phyloP scores from a whole-genome alignment of 2,329 filamentous ascomycete species.

The Fusarium stilboides region DNA sequence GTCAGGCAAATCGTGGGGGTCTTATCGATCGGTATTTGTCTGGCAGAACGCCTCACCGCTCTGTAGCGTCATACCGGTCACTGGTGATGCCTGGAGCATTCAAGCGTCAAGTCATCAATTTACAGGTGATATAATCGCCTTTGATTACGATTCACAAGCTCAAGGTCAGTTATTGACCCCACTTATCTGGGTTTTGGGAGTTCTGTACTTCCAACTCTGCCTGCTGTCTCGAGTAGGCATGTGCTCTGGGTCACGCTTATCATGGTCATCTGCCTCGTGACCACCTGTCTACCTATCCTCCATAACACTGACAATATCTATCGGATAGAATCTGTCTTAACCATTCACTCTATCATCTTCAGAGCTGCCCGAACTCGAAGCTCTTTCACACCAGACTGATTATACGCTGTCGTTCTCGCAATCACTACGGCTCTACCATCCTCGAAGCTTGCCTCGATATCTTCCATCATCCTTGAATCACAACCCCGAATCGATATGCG shows the following conservation, averaged over 20 bases:
- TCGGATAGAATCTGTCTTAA: background rate
- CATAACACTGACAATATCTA: conserved; percentile 9
- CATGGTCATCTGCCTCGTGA: conserved; percentile 44
- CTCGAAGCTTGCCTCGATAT: conserved; percentile 1
- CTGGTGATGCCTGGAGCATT: conserved; percentile 46
- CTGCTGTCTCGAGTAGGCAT: conserved; percentile 31
- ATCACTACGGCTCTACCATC: background rate
- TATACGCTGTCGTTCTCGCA: background rate
- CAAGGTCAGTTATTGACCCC: background rate
- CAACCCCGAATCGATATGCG: conserved; percentile 38
- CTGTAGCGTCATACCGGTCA: conserved; percentile 48
- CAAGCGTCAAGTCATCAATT: conserved; percentile 12
- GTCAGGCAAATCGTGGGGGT: conserved; percentile 16
- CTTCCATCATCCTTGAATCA: background rate
- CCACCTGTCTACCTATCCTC: conserved; percentile 21
- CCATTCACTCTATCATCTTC: background rate
- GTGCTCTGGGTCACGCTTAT: conserved; percentile 48
- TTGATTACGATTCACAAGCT: background rate
- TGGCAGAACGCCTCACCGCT: conserved; percentile 49
- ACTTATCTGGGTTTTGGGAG: background rate
- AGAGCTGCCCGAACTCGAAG: background rate
- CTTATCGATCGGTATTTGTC: conserved; percentile 46
- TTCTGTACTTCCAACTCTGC: background rate
- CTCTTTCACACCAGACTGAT: background rate
- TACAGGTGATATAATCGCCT: conserved; percentile 9